These are phyloP conservation scores for Globisporangium solare DNA, from an alignment of 352 stramenopile genomes.

Conservation along the genomic window DNA sequence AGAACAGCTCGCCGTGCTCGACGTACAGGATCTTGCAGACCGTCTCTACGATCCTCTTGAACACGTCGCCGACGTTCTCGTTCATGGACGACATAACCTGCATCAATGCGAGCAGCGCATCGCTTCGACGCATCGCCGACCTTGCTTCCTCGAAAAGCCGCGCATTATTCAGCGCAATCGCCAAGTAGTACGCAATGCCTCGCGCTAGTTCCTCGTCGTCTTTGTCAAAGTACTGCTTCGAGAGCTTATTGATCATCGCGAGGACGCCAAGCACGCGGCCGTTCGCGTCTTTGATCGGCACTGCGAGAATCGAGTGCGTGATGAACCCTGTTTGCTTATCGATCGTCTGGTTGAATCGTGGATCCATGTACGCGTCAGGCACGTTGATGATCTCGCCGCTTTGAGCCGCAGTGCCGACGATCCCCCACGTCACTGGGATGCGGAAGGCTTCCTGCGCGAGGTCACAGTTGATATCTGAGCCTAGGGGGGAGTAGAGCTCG, in stretches of 20 bases:
- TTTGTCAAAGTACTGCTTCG: slow-evolving; percentile 68
- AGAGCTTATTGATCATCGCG: slow-evolving; percentile 62
- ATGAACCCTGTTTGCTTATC: slow-evolving; percentile 60
- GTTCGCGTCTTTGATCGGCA: slow-evolving; percentile 76
- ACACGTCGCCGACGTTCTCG: slow-evolving; percentile 43
- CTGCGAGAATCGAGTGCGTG: slow-evolving; percentile 68
- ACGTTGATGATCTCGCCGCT: slow-evolving; percentile 77
- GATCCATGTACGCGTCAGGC: slow-evolving; percentile 58
- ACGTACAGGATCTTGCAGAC: slow-evolving; percentile 44
- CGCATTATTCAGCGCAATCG: slow-evolving; percentile 64
- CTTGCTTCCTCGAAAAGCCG: slow-evolving; percentile 56
- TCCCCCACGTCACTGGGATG: slow-evolving; percentile 45
- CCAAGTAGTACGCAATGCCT: slow-evolving; percentile 62
- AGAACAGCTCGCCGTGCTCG: slow-evolving; percentile 70
- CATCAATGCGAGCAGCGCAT: slow-evolving; percentile 58
- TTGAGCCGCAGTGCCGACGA: slow-evolving; percentile 53
- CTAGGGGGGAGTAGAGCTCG: slow-evolving; percentile 50
- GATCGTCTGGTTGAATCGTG: slow-evolving; percentile 58
- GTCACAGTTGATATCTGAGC: slow-evolving; percentile 37
- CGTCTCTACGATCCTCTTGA: slow-evolving; percentile 34
- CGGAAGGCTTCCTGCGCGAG: slow-evolving; percentile 40
- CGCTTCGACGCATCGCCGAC: slow-evolving; percentile 52
- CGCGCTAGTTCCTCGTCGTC: slow-evolving; percentile 61
- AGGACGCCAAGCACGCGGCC: slow-evolving; percentile 62
- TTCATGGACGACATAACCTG: slow-evolving; percentile 47